Base-by-base conservation (phyloP, 768 basidiomycete species). In the Lactarius akahatsu region DNA sequence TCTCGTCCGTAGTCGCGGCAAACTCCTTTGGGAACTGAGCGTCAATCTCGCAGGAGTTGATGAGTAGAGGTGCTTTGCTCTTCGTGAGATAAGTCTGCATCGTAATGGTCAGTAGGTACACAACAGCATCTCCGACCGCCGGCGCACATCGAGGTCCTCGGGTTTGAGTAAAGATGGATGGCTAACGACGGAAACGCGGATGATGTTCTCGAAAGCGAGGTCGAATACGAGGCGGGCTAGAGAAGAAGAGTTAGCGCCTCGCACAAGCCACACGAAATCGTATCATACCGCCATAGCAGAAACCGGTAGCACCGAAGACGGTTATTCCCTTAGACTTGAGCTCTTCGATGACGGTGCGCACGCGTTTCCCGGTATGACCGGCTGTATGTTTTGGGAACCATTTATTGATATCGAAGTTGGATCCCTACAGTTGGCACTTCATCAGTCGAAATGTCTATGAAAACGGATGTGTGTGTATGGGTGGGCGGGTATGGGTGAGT, bases 121-220 rank as follows among this genome's bases (percentile, higher is more conserved):
- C n/a, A 23, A 28, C 28, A 20, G 56, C 16, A 26, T 32, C 15
- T 20, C 32, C 15, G 50, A 34, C 34, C 34, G 45, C 52, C 16
- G 43, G 58, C 69, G 30, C 62, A 76, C 77, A 70, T 82, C 76
- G 15, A 82, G 71, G 66, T 81, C 81, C 9, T 72, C 73, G 4
- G 78, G 78, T 20, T 77, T 38, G 41, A 83, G 74, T 1, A 78
- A 70, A 2, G 83, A 83, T 0, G 85, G 85, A 70, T 86, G 85
- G 2, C 80, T 64, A 54, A 81, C 73, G 28, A 76, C 78, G 2
- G 76, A 77, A 50, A 78, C 82, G 18, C 79, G 70, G 70, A 79
- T 74, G 30, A 73, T 45, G 61, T 76, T 73, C 32, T 80, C 79
- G 59, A 80, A 77, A 0, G 83, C 80, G 56, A 85, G 77, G 65